Base-by-base conservation (phyloP, 257 asterid genomes). In the Gentiana straminea region DNA sequence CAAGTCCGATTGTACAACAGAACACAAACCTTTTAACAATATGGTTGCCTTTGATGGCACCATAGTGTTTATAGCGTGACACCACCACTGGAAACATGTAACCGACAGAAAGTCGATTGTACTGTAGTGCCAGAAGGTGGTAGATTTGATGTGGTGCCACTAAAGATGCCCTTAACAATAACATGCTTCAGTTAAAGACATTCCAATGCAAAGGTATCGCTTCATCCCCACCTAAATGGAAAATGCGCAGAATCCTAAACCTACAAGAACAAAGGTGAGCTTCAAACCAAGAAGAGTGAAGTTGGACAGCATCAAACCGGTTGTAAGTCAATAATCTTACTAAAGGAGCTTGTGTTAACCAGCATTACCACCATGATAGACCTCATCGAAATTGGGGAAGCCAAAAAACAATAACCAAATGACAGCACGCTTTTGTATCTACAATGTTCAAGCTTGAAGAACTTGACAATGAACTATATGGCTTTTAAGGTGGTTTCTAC, bases 381-480 rank as follows among this genome's bases (percentile, higher is more conserved):
- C 35, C 59, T 35, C 12, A 37, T 24, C 50, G 39, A 52, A 51
- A 43, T 35, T 41, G 36, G 24, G 33, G 13, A 34, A 24, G 44
- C 57, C 44, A 64, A 43, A 38, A 13, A 39, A 8, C 24, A 15
- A 36, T n/a, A 10, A 52, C n/a, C 35, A 35, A 54, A 4, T 24
- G 3, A 24, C 10, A 12, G 55, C 57, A 13, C 33, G 7, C 12
- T 15, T 49, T 6, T 11, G 5, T 46, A 15, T 39, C 61, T 67
- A 49, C 58, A 58, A 38, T 13, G 12, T 56, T 72, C 73, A 72
- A 58, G 67, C 63, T 48, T 58, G 72, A 72, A 74, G 79, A 62
- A 74, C 79, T 62, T 69, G 79, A 57, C 79, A 74, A 47, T 74
- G 70, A 55, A 64, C 55, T 1, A 70, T 57, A 35, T 70, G 65